Conservation (phyloP, 1,284 basidiomycete species). For the Leccinum subfulvum region DNA sequence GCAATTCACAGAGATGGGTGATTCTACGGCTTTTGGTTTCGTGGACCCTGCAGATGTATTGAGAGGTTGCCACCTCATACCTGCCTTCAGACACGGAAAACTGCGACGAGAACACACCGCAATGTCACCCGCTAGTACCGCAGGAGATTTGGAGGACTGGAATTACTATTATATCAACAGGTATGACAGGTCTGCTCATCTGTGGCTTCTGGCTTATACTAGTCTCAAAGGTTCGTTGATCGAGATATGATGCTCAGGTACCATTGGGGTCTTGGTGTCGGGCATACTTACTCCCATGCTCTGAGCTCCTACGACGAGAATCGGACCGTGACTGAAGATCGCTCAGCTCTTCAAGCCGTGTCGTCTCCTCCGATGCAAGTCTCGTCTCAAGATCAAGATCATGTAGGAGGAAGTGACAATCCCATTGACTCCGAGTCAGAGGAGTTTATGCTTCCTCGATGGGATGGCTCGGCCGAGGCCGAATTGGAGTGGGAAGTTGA, state of each 20-base stretch:
- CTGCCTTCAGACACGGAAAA: not conserved
- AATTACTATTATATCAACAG: not conserved
- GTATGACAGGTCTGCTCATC: not conserved
- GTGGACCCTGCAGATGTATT: not conserved
- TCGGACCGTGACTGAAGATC: no score
- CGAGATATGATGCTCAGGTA: conserved; percentile 29
- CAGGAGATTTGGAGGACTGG: not conserved
- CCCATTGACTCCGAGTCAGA: no score
- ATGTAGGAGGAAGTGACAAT: no score
- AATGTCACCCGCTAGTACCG: not conserved
- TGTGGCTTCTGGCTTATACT: not conserved
- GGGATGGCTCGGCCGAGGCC: no score
- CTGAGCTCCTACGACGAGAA: no score
- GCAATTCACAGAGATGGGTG: not conserved
- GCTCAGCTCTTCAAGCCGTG: no score
- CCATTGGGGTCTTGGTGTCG: no score
- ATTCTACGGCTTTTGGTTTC: not conserved
- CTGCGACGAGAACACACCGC: not conserved
- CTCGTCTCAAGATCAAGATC: no score
- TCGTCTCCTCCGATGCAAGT: no score
- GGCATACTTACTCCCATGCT: no score
- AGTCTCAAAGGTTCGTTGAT: conserved; percentile 11
- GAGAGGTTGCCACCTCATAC: not conserved
- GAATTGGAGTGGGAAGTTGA: no score
- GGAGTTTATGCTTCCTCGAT: no score